Evolutionary conservation across 208 protist species (phyloP), one percentile per base, ranked within the genome.

Genomic region (Leishmania tarentolae): DNA sequence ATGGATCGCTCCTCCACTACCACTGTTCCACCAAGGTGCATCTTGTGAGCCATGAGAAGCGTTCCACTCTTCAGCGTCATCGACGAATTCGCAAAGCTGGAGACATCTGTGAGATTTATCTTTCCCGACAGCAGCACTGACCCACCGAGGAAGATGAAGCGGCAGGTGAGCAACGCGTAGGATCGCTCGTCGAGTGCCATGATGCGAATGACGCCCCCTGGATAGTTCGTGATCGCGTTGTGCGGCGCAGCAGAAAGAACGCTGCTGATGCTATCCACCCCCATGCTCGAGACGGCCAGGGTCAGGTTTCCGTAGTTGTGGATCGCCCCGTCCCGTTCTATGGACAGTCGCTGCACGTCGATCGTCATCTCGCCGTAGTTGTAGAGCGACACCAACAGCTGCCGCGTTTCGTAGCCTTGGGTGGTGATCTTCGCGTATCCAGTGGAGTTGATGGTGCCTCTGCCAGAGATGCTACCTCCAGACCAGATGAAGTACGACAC

Each of bases 331-430:
- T 92, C 88, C 24, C 83, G 83, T 72, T 92, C 88, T 42, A 96
- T 53, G 50, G 81, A 79, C 28, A 96, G 86, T 24, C 90, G 89
- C 79, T 92, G 90, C 69, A 93, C 88, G 84, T 94, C 92, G 46
- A 96, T 93, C n/a, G 86, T 90, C 88, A 96, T 94, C 35, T 93
- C 90, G 70, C 90, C 92, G 77, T 92, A 94, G 86, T 96, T 96
- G 77, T 89, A 84, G 53, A 96, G 86, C 50, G 89, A 81, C 70
- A 94, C 87, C 5, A 85, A 81, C 19, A 96, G 79, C 66, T 84
- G 83, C 15, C 88, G 89, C 69, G 90, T 92, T 74, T 96, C 90
- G 86, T 91, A 88, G 42, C 85, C 85, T 46, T 94, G 86, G 72
- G 90, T 93, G 28, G 89, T 94, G 63, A 94, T 91, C 66, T 87